Conservation (phyloP, 2,329 filamentous ascomycete genomes). For the Alternaria postmessia region DNA sequence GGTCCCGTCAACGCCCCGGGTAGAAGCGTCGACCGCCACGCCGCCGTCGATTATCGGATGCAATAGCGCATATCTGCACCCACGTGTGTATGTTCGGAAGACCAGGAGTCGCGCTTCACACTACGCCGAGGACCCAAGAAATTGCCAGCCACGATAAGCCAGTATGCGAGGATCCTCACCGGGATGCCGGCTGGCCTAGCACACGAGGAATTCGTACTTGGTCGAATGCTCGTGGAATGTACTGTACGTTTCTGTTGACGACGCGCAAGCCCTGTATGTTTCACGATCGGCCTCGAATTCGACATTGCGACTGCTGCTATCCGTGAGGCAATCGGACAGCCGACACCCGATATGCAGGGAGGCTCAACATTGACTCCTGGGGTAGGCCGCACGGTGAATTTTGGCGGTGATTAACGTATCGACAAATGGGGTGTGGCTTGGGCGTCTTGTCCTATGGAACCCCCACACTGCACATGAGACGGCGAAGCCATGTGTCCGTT, state of each 20-base stretch:
- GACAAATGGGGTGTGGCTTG: constrained; percentile 38
- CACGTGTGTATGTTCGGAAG: constrained; percentile 23
- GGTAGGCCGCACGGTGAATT: constrained; percentile 13
- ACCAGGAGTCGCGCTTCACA: constrained; percentile 17
- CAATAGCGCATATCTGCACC: constrained; percentile 23
- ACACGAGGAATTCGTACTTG: constrained; percentile 15
- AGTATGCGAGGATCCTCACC: constrained; percentile 32
- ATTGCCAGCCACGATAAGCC: constrained; percentile 28
- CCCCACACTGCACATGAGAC: constrained; percentile 48
- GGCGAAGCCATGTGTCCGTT: constrained; percentile 41
- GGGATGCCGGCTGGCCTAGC: constrained; percentile 30
- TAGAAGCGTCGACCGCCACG: constrained; percentile 31
- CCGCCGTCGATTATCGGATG: constrained; percentile 20
- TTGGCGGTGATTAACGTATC: constrained; percentile 14
- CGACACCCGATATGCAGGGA: background rate
- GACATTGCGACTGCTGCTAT: background rate
- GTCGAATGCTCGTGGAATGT: background rate
- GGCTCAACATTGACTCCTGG: constrained; percentile 16
- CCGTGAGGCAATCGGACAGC: background rate
- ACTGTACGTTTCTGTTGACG: background rate
- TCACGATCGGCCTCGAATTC: background rate
- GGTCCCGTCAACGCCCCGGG: constrained; percentile 24
- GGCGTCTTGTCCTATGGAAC: constrained; percentile 35
- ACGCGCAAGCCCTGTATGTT: background rate
- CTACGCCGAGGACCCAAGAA: constrained; percentile 12